Base-by-base conservation (phyloP, 2,329 filamentous ascomycete genomes). In the Dothideomycetidae sp. region DNA sequence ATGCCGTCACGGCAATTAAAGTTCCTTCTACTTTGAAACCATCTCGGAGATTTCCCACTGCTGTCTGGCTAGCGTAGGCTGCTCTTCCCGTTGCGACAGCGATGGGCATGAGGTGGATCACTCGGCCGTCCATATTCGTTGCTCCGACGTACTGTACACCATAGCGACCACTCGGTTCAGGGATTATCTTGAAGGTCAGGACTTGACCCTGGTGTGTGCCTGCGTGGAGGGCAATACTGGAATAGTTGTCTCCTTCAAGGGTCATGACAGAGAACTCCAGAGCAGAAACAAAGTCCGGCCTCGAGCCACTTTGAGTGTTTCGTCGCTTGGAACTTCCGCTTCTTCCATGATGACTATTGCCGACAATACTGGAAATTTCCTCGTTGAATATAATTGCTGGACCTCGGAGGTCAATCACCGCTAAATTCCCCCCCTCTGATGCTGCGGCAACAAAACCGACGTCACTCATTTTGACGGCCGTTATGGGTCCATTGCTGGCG, bases 231-330 rank as follows among this genome's bases (percentile, higher is more conserved):
- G 79, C 75, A 40, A 98, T 93, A 51, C 85, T 94, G 1, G 90
- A 96, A 55, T 93, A 98, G 46, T 83, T 72, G 52, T 96, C 88
- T n/a, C 79, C 81, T 30, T 96, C 90, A 3, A 94, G 62, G 3
- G 81, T 92, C 75, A 98, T 78, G 32, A 93, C 46, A 39, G 48
- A 36, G 60, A 96, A 98, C 52, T 94, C 83, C 17, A 96, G 75
- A 18, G 66, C 69, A 0, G 83, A 84, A 1, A 83, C 75, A 71
- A 77, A 92, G 51, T 94, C 86, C 33, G 63, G 53, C 36, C 66
- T 41, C 1, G 62, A 53, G 3, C 63, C 56, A 4, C 67, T 56
- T 15, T 63, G 57, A 36, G 57, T 70, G 40, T 66, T 68, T 10
- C 62, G 62, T 57, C 68, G 63, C 50, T 65, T 66, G 49, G 94